phyloP scores from a whole-genome alignment of 208 protist species.

The Blastocrithidia nonstop region DNA sequence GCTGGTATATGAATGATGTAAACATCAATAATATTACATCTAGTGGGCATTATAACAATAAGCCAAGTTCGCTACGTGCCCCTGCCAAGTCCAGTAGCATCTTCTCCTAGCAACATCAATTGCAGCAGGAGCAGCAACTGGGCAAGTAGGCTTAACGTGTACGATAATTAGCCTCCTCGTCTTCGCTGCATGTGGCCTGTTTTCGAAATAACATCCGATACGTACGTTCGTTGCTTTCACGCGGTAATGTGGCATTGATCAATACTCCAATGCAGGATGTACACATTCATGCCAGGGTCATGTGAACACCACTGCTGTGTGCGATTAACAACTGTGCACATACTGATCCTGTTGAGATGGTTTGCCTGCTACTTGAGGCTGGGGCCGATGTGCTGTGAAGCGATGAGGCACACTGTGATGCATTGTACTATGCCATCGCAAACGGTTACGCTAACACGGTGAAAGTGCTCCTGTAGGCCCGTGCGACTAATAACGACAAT shows the following conservation, averaged over 20 bases:
- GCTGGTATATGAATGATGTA: no score
- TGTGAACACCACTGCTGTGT: slow-evolving; percentile 80
- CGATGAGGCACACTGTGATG: slow-evolving; percentile 67
- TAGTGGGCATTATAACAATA: no score
- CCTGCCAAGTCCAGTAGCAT: no score
- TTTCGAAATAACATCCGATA: slow-evolving; percentile 76
- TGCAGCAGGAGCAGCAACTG: not conserved
- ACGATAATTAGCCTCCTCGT: no score
- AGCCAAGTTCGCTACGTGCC: no score
- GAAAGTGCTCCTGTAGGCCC: slow-evolving; percentile 33
- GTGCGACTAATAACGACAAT: no score
- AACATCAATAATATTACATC: not conserved
- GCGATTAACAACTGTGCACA: slow-evolving; percentile 77
- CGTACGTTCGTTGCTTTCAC: slow-evolving; percentile 56
- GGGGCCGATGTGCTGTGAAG: slow-evolving; percentile 52
- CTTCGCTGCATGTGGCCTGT: slow-evolving; percentile 62
- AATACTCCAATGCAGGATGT: slow-evolving; percentile 31
- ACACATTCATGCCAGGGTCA: slow-evolving; percentile 12
- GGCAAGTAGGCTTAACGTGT: not conserved
- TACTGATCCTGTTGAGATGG: slow-evolving; percentile 54
- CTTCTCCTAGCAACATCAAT: not conserved
- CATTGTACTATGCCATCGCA: slow-evolving; percentile 82
- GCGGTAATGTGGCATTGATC: slow-evolving; percentile 56
- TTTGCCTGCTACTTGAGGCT: slow-evolving; percentile 34
- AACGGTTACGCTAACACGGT: slow-evolving; percentile 64